These are phyloP conservation scores for Macrolepiota dolichaula DNA, from an alignment of 768 basidiomycete species.

Conservation along the genomic window DNA sequence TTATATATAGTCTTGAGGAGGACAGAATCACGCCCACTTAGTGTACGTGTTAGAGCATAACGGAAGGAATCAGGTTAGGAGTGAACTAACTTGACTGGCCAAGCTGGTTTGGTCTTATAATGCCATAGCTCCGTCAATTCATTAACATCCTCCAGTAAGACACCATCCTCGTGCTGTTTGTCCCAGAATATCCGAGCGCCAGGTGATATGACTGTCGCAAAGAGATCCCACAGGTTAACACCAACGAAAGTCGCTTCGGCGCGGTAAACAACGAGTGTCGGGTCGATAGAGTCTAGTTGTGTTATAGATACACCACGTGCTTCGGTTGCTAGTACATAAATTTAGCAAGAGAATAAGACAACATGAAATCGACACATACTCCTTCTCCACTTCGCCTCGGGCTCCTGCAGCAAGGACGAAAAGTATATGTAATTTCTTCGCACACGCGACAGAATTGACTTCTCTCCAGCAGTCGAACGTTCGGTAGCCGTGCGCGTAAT, in stretches of 20 bases:
- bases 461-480: constrained; percentile 64
- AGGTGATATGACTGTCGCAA: constrained; percentile 80
- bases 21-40: constrained; percentile 85
- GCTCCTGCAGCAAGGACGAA: constrained; percentile 93
- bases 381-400: constrained; percentile 95
- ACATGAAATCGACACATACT: constrained; percentile 50
- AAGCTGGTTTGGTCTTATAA: constrained; percentile 84
- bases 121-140: constrained; percentile 93
- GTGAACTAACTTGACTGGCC: constrained; percentile 82
- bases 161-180: constrained; percentile 83
- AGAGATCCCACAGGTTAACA: constrained; percentile 93
- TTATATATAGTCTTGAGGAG: constrained; percentile 96
- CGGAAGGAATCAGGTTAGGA: constrained; percentile 4
- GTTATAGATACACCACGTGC: constrained; percentile 89
- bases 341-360: constrained; percentile 6
- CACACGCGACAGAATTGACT: constrained; percentile 82
- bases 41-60: constrained; percentile 11
- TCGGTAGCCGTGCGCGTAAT: constrained; percentile 35
- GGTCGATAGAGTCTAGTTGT: constrained; percentile 95
- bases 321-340: constrained; percentile 62
- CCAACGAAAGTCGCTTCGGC: constrained; percentile 98
- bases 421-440: constrained; percentile 97
- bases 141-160: constrained; percentile 84
- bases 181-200: constrained; percentile 87
- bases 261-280: constrained; percentile 91